Base-by-base conservation (phyloP, 2,329 filamentous ascomycete genomes). In the Fusarium tupiense region DNA sequence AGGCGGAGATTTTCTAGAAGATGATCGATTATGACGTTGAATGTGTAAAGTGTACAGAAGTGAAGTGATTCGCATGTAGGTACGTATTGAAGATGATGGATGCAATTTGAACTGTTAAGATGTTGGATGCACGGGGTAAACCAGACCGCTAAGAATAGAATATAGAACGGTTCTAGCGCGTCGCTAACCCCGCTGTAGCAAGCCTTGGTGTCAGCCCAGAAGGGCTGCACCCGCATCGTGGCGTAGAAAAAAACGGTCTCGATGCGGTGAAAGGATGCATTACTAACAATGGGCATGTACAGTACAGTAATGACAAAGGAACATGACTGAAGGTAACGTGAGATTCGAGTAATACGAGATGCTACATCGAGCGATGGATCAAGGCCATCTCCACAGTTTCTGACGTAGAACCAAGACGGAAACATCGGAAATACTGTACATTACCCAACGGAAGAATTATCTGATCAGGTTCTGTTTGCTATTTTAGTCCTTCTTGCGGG, bases 21-120 rank as follows among this genome's bases (percentile, higher is more conserved):
- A 70, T 54, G 44, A 38, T 59, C 31, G 24, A 59, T 49, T 54
- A 58, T 73, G 65, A 70, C 60, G 64, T 65, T 50, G 10, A 38
- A 44, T 43, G 22, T 29, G 13, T 31, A 10, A 19, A 22, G 44
- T 22, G 22, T 46, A 11, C 8, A 16, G 33, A 35, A 35, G 24
- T n/a, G 35, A 57, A 53, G 24, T 33, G 58, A 60, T n/a, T 38
- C 19, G 16, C 8, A 38, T 12, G 16, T 33, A 33, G 1, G 29
- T 22, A 33, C 16, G 13, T 52, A 3, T 37, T 46, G 9, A 5
- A 22, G 26, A 47, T 29, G 26, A 40, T 57, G 29, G 17, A 46
- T 22, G 24, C 6, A 53, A 5, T 22, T n/a, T 24, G 29, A 41
- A 33, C 14, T 43, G 26, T 10, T 35, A 20, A 65, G 26, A 24